phyloP scores from a whole-genome alignment of 2,329 filamentous ascomycete species.

The Zalaria sp. region DNA sequence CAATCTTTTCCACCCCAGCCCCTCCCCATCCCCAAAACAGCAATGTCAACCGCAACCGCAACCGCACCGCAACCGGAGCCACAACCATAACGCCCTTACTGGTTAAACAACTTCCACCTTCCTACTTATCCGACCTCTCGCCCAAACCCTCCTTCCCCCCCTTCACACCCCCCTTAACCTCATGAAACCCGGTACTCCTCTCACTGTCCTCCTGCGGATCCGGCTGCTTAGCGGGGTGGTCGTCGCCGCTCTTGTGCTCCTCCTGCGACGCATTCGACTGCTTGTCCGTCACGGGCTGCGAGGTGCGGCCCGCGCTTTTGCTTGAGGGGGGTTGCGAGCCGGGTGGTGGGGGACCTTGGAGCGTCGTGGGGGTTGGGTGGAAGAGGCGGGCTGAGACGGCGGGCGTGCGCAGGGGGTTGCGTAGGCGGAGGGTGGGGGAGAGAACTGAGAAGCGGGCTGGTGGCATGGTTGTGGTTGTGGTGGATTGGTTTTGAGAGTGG shows the following conservation, averaged over 20 bases:
- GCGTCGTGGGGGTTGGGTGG: neutral
- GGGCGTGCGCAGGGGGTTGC: neutral
- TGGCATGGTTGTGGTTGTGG: too few species aligned
- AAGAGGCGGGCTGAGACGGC: conserved; percentile 1
- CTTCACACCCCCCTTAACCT: conserved; percentile 14
- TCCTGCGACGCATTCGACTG: conserved; percentile 19
- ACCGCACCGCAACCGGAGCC: too few species aligned
- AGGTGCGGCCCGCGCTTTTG: neutral
- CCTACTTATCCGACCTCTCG: conserved; percentile 1
- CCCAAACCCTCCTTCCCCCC: conserved; percentile 20
- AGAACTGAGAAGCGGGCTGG: too few species aligned
- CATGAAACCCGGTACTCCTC: conserved; percentile 18
- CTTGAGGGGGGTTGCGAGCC: neutral
- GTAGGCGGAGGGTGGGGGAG: too few species aligned
- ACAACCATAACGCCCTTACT: too few species aligned
- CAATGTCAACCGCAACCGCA: too few species aligned
- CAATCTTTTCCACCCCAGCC: too few species aligned
- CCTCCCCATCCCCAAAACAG: too few species aligned
- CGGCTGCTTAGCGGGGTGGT: conserved; percentile 24
- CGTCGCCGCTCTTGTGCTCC: conserved; percentile 15
- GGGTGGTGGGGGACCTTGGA: neutral
- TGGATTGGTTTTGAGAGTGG: too few species aligned
- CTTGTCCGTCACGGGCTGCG: neutral
- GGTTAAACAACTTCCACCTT: neutral
- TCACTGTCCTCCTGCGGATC: conserved; percentile 18